phyloP scores from a whole-genome alignment of 345 rosid genomes.

The Eucalyptus microcorys region DNA sequence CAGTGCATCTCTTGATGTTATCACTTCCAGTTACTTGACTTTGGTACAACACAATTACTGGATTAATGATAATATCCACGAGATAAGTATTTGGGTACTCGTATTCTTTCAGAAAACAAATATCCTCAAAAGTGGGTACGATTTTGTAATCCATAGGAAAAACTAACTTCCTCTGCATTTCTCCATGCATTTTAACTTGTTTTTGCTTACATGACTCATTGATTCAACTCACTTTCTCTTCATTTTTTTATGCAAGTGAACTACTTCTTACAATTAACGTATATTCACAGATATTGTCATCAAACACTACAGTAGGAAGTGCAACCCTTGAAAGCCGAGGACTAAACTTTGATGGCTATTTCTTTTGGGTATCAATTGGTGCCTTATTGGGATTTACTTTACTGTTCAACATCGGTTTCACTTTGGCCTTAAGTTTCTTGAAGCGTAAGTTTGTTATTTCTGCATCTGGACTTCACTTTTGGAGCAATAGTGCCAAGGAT shows the following conservation, averaged over 20 bases:
- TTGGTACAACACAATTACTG: background rate
- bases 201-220: background rate
- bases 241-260: background rate
- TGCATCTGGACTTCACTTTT: background rate
- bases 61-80: background rate
- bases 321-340: conserved; percentile 46
- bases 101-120: background rate
- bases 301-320: conserved; percentile 37
- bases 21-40: background rate
- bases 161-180: background rate
- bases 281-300: conserved; percentile 10
- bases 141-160: background rate
- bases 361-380: conserved; percentile 58
- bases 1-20: background rate
- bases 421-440: conserved; percentile 53
- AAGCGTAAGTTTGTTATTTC: conserved; percentile 31
- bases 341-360: conserved; percentile 31
- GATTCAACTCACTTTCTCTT: background rate
- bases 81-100: background rate
- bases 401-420: conserved; percentile 50
- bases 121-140: background rate
- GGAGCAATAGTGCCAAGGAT: background rate
- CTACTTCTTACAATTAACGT: background rate
- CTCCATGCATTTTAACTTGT: background rate
- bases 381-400: conserved; percentile 45